A percentile compares a stretch with the other conserved stretches of the same genome.
Conservation (phyloP, 768 basidiomycete species). For the Fomitopsis pulvina region DNA sequence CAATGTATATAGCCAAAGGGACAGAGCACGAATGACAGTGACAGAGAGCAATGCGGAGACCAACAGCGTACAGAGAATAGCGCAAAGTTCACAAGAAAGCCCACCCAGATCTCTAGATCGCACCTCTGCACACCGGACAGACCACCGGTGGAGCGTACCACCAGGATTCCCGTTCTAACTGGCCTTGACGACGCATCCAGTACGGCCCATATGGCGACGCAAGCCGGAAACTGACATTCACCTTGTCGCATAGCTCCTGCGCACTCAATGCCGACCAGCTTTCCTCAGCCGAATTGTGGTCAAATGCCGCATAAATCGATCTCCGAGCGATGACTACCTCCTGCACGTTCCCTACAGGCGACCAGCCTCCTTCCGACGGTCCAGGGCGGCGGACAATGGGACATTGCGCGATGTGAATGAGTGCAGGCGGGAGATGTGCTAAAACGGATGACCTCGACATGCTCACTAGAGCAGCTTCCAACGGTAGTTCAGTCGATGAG, state of each 20-base stretch:
- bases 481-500: neutral
- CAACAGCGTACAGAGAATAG: too few species aligned
- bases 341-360: conserved; percentile 13
- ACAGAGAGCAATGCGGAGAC: too few species aligned
- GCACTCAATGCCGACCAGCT: neutral
- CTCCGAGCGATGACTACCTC: conserved; percentile 17
- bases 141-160: conserved; percentile 2
- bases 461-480: neutral
- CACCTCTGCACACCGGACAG: conserved; percentile 10
- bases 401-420: conserved; percentile 12
- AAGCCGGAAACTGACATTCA: conserved; percentile 2
- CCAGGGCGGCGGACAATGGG: conserved; percentile 14
- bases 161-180: conserved; percentile 1
- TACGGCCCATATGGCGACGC: conserved; percentile 10
- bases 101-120: conserved; percentile 2
- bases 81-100: too few species aligned
- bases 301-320: conserved; percentile 14
- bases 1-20: too few species aligned
- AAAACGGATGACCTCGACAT: conserved; percentile 4
- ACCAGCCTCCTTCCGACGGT: conserved; percentile 2
- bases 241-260: conserved; percentile 1
- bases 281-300: neutral
- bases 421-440: conserved; percentile 12
- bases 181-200: conserved; percentile 7
- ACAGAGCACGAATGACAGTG: too few species aligned